Evolutionary conservation across 2,329 filamentous ascomycete species (phyloP).

Genomic region (Aureobasidium sp.): DNA sequence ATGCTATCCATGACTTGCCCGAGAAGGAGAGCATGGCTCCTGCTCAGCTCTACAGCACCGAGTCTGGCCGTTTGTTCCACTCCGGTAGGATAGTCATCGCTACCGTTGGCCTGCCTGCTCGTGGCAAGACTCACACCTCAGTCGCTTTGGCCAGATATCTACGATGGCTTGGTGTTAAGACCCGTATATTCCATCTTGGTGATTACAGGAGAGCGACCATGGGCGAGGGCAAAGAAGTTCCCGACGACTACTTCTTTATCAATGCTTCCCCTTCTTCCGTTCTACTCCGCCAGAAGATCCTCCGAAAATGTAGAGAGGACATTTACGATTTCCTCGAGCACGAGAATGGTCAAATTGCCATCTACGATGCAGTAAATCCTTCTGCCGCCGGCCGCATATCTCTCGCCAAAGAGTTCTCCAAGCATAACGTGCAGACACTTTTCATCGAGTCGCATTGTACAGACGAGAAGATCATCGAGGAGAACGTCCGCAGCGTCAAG

Average conservation of each 20-base stretch:
- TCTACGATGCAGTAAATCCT: constrained; percentile 97
- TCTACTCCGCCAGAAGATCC: constrained; percentile 90
- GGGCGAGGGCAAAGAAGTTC: constrained; percentile 73
- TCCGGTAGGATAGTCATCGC: constrained; percentile 96
- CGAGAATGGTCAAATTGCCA: constrained; percentile 95
- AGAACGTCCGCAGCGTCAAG: constrained; percentile 95
- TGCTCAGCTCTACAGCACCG: constrained; percentile 95
- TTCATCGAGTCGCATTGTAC: constrained; percentile 97
- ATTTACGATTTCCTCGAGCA: constrained; percentile 95
- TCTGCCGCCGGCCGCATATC: constrained; percentile 73
- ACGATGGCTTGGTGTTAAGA: constrained; percentile 96
- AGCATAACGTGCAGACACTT: constrained; percentile 89
- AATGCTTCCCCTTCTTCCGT: constrained; percentile 89
- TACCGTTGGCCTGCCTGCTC: constrained; percentile 88
- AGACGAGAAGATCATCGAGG: constrained; percentile 85
- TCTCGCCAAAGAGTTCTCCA: constrained; percentile 92
- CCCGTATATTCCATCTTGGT: constrained; percentile 92
- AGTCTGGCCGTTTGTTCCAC: constrained; percentile 94
- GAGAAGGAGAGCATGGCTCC: constrained; percentile 81
- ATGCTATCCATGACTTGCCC: constrained; percentile 90
- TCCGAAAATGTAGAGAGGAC: constrained; percentile 95
- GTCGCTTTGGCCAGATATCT: constrained; percentile 93
- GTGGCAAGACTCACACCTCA: constrained; percentile 96
- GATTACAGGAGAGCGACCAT: constrained; percentile 93
- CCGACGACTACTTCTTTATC: constrained; percentile 96